Conservation (phyloP, 345 rosid species). For the Tarenaya hassleriana region DNA sequence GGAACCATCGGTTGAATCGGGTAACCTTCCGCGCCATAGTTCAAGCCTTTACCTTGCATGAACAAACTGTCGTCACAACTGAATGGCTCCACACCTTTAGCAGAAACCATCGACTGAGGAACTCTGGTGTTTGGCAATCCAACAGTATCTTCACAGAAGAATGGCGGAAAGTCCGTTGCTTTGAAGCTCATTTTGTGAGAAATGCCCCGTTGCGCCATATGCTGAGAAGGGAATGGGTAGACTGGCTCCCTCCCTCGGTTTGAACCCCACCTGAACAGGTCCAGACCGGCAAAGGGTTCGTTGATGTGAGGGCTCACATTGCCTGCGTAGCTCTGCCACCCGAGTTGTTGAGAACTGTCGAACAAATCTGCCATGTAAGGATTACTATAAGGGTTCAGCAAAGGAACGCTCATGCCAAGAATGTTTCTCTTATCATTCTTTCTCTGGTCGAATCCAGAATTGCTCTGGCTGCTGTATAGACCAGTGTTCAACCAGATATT, state of each 20-base stretch:
- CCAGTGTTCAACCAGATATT: no score
- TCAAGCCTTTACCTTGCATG: conserved; percentile 20
- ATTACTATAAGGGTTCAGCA: no score
- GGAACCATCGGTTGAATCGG: conserved; percentile 14
- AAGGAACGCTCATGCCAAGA: no score
- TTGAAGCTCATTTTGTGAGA: not conserved
- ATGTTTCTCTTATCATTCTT: no score
- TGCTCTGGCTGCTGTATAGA: no score
- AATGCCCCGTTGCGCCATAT: not conserved
- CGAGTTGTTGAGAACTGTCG: conserved; percentile 5
- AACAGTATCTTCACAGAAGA: conserved; percentile 16
- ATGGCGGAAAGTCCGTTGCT: conserved; percentile 18
- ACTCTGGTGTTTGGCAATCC: conserved; percentile 9
- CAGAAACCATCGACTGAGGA: conserved; percentile 14
- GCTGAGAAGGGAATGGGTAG: not conserved
- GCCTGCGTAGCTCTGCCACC: no score
- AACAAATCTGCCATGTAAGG: conserved; percentile 1
- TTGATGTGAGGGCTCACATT: no score
- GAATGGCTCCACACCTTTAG: conserved; percentile 26
- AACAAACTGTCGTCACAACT: conserved; percentile 30
- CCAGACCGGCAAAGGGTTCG: no score
- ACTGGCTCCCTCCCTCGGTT: no score
- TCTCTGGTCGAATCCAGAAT: no score
- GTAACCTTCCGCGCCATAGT: conserved; percentile 12
- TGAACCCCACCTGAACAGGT: not conserved